Conservation (phyloP, 2,329 filamentous ascomycete species). For the Trichoderma pleuroti region DNA sequence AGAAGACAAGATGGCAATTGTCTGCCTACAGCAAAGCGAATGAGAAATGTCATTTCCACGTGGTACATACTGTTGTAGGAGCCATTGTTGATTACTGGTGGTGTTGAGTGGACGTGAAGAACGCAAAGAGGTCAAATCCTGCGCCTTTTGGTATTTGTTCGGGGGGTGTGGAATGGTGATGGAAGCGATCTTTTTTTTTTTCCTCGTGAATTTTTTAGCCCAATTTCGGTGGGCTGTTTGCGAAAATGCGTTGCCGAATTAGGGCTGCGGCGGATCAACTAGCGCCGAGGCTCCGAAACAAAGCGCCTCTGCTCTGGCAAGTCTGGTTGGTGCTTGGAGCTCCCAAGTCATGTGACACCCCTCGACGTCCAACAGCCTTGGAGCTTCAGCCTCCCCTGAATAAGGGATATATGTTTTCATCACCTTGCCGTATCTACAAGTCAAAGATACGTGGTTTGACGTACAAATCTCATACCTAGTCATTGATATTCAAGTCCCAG, state of each 20-base stretch:
- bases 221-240: conserved; percentile 29
- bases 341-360: conserved; percentile 2
- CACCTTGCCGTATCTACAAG: background rate
- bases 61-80: conserved; percentile 75
- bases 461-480: background rate
- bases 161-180: conserved; percentile 18
- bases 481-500: background rate
- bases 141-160: conserved; percentile 50
- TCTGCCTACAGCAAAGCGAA: conserved; percentile 20
- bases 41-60: conserved; percentile 8
- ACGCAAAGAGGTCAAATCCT: conserved; percentile 76
- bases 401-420: background rate
- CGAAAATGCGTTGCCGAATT: conserved; percentile 28
- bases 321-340: background rate
- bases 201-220: conserved; percentile 13
- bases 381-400: background rate
- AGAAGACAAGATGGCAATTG: conserved; percentile 25
- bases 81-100: conserved; percentile 63
- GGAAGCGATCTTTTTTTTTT: conserved; percentile 2
- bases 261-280: conserved; percentile 33
- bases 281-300: conserved; percentile 4
- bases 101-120: conserved; percentile 34
- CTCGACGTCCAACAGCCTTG: background rate
- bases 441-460: background rate
- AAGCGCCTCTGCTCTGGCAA: background rate